Conservation (phyloP, 129 eudicot genomes). For the Apium graveolens region DNA sequence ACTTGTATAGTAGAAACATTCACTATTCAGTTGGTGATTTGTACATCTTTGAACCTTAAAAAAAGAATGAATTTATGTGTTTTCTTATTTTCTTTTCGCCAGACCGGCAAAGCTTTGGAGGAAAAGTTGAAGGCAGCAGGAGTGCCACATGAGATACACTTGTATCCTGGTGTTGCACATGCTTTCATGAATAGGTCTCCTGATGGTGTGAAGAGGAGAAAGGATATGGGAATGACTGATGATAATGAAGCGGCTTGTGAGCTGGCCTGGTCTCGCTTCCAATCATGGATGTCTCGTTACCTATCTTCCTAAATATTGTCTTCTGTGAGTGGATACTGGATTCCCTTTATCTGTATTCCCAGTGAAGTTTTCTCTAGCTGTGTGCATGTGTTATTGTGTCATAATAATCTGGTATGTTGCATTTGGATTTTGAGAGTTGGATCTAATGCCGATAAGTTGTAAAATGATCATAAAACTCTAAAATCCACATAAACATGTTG, state of each 20-base stretch:
- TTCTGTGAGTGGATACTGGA: not conserved
- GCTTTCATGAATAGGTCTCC: conserved; percentile 91
- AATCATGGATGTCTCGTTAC: conserved; percentile 63
- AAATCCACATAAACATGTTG: not conserved
- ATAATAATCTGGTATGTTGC: conserved; percentile 2
- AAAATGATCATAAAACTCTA: not conserved
- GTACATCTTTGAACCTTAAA: not conserved
- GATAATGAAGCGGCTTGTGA: conserved; percentile 56
- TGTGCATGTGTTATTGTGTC: not conserved
- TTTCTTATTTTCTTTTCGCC: conserved; percentile 6
- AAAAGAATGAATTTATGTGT: not conserved
- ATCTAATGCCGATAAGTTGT: not conserved
- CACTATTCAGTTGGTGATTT: not conserved
- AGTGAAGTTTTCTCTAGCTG: not conserved
- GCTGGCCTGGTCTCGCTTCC: conserved; percentile 88
- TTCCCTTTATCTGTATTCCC: not conserved
- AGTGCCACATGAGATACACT: conserved; percentile 60
- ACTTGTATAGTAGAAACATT: not conserved
- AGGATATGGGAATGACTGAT: conserved; percentile 62
- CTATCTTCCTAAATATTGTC: conserved; percentile 31
- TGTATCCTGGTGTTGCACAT: conserved; percentile 63
- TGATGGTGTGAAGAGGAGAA: conserved; percentile 65
- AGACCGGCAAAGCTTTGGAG: conserved; percentile 81
- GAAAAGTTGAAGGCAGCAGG: conserved; percentile 78
- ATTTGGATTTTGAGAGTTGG: conserved; percentile 7